A percentile compares a stretch with the other conserved stretches of the same genome.
Conservation (phyloP, 1,139 yeast species). For the Scheffersomyces illinoinensis region DNA sequence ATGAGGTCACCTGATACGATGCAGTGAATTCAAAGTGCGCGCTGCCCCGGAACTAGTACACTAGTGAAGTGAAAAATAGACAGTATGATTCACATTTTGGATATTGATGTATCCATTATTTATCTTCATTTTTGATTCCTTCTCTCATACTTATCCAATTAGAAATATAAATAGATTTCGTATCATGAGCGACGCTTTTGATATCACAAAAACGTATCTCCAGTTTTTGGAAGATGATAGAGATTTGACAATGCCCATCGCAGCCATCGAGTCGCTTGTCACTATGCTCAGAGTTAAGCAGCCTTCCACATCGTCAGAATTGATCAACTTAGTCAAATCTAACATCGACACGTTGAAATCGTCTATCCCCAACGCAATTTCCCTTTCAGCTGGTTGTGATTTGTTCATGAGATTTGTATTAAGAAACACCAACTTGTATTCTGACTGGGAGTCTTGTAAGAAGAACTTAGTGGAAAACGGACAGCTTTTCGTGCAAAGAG, state of each 20-base stretch:
- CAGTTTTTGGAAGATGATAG: slow-evolving; percentile 81
- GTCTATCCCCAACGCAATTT: slow-evolving; percentile 86
- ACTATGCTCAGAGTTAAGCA: slow-evolving; percentile 78
- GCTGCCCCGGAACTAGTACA: background rate
- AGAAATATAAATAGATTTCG: no score
- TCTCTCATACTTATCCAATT: background rate
- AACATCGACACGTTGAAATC: slow-evolving; percentile 74
- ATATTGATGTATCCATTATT: background rate
- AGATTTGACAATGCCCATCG: slow-evolving; percentile 98
- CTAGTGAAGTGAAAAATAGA: background rate
- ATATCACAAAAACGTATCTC: slow-evolving; percentile 78
- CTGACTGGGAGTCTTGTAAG: slow-evolving; percentile 96
- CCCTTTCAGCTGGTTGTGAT: slow-evolving; percentile 96
- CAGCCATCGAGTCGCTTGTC: slow-evolving; percentile 93
- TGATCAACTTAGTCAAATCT: slow-evolving; percentile 75
- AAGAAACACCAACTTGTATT: slow-evolving; percentile 82
- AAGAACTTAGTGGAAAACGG: slow-evolving; percentile 91
- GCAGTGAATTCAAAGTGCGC: background rate
- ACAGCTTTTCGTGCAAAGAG: slow-evolving; percentile 85
- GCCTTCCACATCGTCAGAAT: slow-evolving; percentile 91
- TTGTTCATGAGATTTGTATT: slow-evolving; percentile 91
- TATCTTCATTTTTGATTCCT: background rate
- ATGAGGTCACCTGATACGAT: background rate
- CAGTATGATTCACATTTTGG: background rate
- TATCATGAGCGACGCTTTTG: slow-evolving; percentile 48